Percentiles rank a stretch among this genome's conserved stretches.
These are phyloP conservation scores for Colletotrichum filicis DNA, from an alignment of 2,329 filamentous ascomycete genomes.

Conservation along the genomic window DNA sequence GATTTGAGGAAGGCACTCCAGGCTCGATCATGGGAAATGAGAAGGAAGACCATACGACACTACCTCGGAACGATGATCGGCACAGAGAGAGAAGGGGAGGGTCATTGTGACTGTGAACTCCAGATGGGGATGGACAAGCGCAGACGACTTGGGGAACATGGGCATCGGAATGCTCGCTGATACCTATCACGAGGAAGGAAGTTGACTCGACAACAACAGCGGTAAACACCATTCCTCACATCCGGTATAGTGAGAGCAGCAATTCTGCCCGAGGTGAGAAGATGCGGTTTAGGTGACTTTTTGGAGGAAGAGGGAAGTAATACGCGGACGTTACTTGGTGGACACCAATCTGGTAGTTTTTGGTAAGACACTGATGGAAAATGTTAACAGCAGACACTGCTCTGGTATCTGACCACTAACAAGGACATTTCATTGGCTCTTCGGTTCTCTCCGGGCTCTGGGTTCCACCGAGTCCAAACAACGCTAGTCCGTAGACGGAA, in stretches of 20 bases:
- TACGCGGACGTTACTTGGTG: neutral
- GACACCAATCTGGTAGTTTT: neutral
- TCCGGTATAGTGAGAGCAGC: neutral
- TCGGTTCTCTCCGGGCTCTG: neutral
- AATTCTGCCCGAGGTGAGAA: neutral
- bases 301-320: neutral
- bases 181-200: neutral
- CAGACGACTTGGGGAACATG: neutral
- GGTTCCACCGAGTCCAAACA: neutral
- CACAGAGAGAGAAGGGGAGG: neutral
- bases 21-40: too few relatives aligned
- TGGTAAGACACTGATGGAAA: fast-evolving
- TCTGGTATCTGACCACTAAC: neutral
- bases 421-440: neutral
- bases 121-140: neutral
- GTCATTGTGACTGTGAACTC: neutral
- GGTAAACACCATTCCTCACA: too few relatives aligned
- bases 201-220: neutral
- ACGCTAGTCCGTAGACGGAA: constrained; percentile 17
- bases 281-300: neutral
- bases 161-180: neutral
- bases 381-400: neutral
- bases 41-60: neutral
- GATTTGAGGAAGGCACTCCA: neutral
- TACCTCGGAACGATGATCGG: neutral